Evolutionary conservation across 345 rosid genomes (phyloP), one percentile per base, ranked within the genome.

Genomic region (Camelina neglecta): DNA sequence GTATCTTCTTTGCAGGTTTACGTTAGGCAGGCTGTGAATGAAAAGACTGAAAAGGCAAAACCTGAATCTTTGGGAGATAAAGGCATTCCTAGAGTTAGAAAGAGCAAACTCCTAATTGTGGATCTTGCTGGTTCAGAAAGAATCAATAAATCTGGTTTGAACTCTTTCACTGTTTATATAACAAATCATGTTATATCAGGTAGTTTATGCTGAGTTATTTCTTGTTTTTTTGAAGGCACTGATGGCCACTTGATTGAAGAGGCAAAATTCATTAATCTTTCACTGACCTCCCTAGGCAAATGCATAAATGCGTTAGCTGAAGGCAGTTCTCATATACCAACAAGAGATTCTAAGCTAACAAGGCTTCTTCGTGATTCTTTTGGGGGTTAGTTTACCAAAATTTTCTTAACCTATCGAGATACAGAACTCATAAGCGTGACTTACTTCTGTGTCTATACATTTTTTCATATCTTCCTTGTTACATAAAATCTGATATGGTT

Each of bases 61-160:
- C 57, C 74, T 73, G 80, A 86, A 51, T 81, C 87, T 44, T 75
- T 77, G 53, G 73, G 73, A 65, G 73, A 78, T 69, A 82, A 81
- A 81, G 70, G 68, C 79, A 60, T 83, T 68, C 95, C 95, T 39
- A 55, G 67, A 66, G 84, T 91, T 72, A 82, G 93, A 86, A 94
- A 86, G 86, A 91, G 96, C 93, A 94, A 94, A 81, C 83, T 94
- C 81, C 81, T 94, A 74, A 86, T 94, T 42, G 95, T 89, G 76
- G 98, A 94, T 87, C 98, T 94, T 80, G 97, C 97, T 15, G 98
- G 97, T 68, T 94, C 97, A 54, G 98, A 94, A 85, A 88, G 98
- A 82, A 54, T 94, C 58, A 94, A 88, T 82, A 93, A 91, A 86
- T 91, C 97, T 79, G 98, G 98, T 91, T 71, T 60, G 65, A 18